Evolutionary conservation across 495 filamentous ascomycete genomes (phyloP).

Genomic region (Penicillium manginii): DNA sequence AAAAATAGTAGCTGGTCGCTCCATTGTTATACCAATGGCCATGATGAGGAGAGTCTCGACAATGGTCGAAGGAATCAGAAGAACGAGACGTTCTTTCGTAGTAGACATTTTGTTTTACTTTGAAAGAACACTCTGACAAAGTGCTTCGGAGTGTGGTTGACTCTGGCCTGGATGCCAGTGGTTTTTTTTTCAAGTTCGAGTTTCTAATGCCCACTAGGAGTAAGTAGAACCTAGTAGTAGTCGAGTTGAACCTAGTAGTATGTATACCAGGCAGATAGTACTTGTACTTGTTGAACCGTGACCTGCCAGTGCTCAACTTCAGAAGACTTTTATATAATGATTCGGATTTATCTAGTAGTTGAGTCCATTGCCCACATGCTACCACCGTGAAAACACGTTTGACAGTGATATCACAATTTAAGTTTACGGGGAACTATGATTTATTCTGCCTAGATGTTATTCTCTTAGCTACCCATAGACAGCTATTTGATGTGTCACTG

Average conservation of each 20-base stretch:
- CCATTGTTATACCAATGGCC: conserved; percentile 2
- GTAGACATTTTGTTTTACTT: conserved; percentile 10
- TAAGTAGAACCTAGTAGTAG: no score
- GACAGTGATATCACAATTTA: background rate
- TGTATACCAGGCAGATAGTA: no score
- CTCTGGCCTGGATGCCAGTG: no score
- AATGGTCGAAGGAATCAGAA: conserved; percentile 11
- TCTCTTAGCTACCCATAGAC: background rate
- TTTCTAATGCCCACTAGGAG: no score
- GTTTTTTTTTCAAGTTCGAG: background rate
- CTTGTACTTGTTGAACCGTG: no score
- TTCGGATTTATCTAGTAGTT: no score
- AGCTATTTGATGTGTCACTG: conserved; percentile 3
- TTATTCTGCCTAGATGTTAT: background rate
- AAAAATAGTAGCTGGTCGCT: conserved; percentile 21
- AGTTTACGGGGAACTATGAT: background rate
- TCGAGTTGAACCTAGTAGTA: no score
- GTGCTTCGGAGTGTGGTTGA: background rate
- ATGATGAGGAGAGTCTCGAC: conserved; percentile 14
- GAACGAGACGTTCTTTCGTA: conserved; percentile 9
- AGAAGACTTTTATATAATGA: background rate
- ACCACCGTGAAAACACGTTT: background rate
- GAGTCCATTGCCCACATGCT: background rate
- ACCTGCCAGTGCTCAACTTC: no score
- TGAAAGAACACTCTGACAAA: background rate